A percentile compares a stretch with the other conserved stretches of the same genome.
Evolutionary conservation across 2,329 filamentous ascomycete species (phyloP).

Genomic region (Alternaria sp.): DNA sequence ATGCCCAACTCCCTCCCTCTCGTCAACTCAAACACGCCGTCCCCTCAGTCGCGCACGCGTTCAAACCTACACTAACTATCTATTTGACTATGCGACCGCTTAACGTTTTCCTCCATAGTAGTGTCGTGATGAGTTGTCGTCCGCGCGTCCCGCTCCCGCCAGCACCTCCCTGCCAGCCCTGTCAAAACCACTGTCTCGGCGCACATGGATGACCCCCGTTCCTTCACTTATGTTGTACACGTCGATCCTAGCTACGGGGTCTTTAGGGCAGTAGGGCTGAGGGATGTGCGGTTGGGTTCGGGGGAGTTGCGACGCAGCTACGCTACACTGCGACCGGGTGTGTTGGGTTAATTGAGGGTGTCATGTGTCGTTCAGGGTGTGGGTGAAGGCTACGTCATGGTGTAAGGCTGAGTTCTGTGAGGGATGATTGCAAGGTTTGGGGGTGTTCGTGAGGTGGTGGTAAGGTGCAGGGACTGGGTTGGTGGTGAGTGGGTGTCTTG

Average conservation of each 20-base stretch:
- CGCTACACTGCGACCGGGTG: not conserved
- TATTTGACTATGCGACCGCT: not conserved
- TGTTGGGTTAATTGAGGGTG: not conserved
- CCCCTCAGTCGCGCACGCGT: not conserved
- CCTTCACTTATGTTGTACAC: not conserved
- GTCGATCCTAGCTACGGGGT: not conserved
- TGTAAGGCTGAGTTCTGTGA: not conserved
- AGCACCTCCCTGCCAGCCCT: not conserved
- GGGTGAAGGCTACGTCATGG: not conserved
- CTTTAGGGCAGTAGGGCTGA: not conserved
- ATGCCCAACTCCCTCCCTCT: not conserved
- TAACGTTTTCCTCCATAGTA: not conserved
- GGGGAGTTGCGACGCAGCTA: not conserved
- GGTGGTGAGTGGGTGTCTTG: too few relatives aligned
- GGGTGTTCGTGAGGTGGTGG: not conserved
- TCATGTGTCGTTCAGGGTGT: not conserved
- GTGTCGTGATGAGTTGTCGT: not conserved
- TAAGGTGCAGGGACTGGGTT: not conserved
- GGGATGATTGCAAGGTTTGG: not conserved
- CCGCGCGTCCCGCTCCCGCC: conserved; percentile 1
- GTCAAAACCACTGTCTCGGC: not conserved
- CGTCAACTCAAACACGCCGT: not conserved
- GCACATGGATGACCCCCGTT: not conserved
- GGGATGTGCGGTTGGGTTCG: not conserved
- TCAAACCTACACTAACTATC: accelerated